Conservation (phyloP, 1,284 basidiomycete species). For the Rhodotorula sp. region DNA sequence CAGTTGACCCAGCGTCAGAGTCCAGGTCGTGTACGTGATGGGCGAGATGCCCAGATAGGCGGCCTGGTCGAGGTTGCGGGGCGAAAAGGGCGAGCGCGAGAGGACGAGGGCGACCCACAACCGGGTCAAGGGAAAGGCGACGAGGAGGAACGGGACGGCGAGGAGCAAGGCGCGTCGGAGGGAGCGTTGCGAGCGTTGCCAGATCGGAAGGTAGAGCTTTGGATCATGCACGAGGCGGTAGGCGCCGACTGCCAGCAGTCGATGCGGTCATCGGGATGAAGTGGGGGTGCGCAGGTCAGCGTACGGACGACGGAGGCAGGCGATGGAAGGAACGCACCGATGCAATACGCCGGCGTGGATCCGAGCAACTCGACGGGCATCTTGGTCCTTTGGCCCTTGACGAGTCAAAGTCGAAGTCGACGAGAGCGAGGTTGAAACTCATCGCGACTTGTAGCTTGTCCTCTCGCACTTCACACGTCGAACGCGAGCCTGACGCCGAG, state of each 20-base stretch:
- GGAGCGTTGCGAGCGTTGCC: slow-evolving; percentile 27
- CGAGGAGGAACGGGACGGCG: slow-evolving; percentile 22
- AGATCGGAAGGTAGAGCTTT: slow-evolving; percentile 39
- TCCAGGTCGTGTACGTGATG: slow-evolving; percentile 32
- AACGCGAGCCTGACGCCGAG: no score
- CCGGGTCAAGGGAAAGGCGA: slow-evolving; percentile 34
- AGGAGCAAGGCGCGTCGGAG: slow-evolving; percentile 24
- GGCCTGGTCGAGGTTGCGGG: slow-evolving; percentile 36
- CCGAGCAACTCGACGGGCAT: slow-evolving; percentile 42
- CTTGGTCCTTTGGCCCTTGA: background rate
- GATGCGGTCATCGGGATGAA: no score
- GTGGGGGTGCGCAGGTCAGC: background rate
- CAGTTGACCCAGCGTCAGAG: slow-evolving; percentile 35
- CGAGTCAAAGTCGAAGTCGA: no score
- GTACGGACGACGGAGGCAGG: background rate
- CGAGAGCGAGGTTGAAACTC: no score
- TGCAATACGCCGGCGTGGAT: slow-evolving; percentile 36
- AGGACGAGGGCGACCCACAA: slow-evolving; percentile 41
- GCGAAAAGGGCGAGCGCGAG: slow-evolving; percentile 37
- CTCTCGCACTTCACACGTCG: no score
- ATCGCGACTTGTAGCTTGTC: no score
- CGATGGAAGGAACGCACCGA: slow-evolving; percentile 23
- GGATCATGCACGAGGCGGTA: slow-evolving; percentile 42
- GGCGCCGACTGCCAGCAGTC: slow-evolving; percentile 35
- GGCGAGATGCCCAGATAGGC: slow-evolving; percentile 31